These are phyloP conservation scores for Saccharomyces hybrid DNA, from an alignment of 1,139 yeast genomes.

Conservation along the genomic window DNA sequence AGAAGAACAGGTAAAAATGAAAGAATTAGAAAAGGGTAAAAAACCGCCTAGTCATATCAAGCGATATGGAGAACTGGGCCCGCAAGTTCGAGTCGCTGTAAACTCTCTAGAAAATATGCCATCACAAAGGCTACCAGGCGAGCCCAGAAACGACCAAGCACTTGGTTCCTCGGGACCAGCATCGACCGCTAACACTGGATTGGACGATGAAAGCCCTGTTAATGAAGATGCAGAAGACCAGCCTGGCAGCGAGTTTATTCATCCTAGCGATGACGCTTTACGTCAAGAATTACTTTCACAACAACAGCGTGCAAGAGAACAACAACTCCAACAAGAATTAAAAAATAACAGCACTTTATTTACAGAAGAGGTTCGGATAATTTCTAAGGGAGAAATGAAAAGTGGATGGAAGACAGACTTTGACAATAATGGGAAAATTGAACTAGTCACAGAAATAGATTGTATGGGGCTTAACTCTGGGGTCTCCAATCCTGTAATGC, in stretches of 20 bases:
- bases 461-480: conserved; percentile 57
- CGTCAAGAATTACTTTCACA: conserved; percentile 31
- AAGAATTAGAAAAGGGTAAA: conserved; percentile 24
- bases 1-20: conserved; percentile 39
- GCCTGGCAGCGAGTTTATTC: conserved; percentile 25
- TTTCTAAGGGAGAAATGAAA: conserved; percentile 73
- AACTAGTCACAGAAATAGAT: conserved; percentile 62
- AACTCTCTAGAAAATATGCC: conserved; percentile 23
- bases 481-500: conserved; percentile 34
- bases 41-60: conserved; percentile 29
- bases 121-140: conserved; percentile 6
- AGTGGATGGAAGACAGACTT: conserved; percentile 95
- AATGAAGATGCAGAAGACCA: conserved; percentile 18
- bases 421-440: conserved; percentile 65
- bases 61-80: conserved; percentile 35
- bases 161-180: background rate
- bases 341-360: conserved; percentile 40
- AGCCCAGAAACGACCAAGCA: conserved; percentile 3
- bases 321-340: conserved; percentile 27
- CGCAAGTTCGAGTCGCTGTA: conserved; percentile 32
- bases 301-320: conserved; percentile 31
- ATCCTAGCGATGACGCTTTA: conserved; percentile 38
- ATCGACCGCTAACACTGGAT: background rate
- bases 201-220: background rate
- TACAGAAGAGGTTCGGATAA: conserved; percentile 64